Conservation (phyloP, 805 yeast species). For the Grigorovia humatica region DNA sequence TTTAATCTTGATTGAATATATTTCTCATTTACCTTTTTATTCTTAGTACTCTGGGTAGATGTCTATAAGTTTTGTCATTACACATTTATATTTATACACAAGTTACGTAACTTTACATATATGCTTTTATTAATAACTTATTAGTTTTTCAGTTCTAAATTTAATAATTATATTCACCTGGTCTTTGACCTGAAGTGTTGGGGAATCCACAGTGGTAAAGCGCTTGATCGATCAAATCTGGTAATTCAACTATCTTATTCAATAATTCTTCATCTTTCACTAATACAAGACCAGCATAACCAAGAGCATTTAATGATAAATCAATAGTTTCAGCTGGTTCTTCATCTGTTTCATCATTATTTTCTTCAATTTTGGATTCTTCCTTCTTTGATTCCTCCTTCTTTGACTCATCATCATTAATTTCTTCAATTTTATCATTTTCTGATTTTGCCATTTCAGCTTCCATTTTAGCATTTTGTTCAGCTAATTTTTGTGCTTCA, state of each 20-base stretch:
- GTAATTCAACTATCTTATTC: constrained; percentile 39
- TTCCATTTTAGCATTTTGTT: background rate
- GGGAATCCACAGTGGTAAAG: constrained; percentile 59
- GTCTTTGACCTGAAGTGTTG: constrained; percentile 42
- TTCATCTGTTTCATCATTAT: background rate
- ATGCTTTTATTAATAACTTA: no score
- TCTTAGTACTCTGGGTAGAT: background rate
- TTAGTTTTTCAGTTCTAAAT: background rate
- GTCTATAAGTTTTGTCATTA: background rate
- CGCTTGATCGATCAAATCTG: constrained; percentile 36
- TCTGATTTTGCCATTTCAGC: background rate
- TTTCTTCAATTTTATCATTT: background rate
- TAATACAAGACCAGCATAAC: constrained; percentile 65
- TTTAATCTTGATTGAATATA: background rate
- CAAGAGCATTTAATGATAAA: constrained; percentile 67
- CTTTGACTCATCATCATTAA: background rate
- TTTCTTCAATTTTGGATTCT: background rate
- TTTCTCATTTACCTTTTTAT: background rate
- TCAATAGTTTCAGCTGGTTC: constrained; percentile 26
- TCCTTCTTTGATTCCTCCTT: constrained; percentile 11
- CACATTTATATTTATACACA: no score
- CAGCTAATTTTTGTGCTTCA: background rate
- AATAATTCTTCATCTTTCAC: constrained; percentile 57
- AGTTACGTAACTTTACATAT: background rate
- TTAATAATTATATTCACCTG: constrained; percentile 57